Evolutionary conservation across 106 monocot genomes (phyloP).

Genomic region (Amphibolis antarctica): DNA sequence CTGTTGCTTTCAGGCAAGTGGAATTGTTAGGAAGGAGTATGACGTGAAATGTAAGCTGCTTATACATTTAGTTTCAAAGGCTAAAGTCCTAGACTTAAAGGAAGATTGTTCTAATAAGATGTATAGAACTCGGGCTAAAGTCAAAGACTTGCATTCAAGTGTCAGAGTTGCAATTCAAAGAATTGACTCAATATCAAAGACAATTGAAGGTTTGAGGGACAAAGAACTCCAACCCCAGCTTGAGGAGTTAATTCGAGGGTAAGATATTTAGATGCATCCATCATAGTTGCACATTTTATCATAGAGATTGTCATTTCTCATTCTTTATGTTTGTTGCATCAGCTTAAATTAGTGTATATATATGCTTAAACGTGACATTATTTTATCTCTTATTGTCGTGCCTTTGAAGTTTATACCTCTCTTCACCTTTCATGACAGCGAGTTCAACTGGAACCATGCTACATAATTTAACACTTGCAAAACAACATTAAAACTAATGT

Average conservation of each 20-base stretch:
- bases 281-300: neutral
- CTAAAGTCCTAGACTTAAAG: conserved; percentile 45
- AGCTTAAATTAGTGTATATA: too few relatives aligned
- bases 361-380: too few relatives aligned
- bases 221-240: conserved; percentile 90
- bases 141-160: conserved; percentile 91
- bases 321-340: too few relatives aligned
- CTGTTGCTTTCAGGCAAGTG: conserved; percentile 58
- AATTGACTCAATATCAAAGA: conserved; percentile 81
- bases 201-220: conserved; percentile 79
- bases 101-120: conserved; percentile 36
- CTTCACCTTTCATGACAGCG: too few relatives aligned
- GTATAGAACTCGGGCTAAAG: conserved; percentile 74
- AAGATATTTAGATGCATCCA: conserved; percentile 11
- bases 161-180: conserved; percentile 79
- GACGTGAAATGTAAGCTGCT: conserved; percentile 70
- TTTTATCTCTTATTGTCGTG: too few relatives aligned
- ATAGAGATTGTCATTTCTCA: too few relatives aligned
- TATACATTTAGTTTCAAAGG: conserved; percentile 48
- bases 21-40: conserved; percentile 65
- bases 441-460: too few relatives aligned
- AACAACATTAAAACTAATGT: too few relatives aligned
- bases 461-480: too few relatives aligned
- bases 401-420: too few relatives aligned
- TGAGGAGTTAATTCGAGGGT: conserved; percentile 89